Evolutionary conservation across 2,329 filamentous ascomycete genomes (phyloP), one percentile per base, ranked within the genome.

Genomic region (Rhytidhysteron rufulum): DNA sequence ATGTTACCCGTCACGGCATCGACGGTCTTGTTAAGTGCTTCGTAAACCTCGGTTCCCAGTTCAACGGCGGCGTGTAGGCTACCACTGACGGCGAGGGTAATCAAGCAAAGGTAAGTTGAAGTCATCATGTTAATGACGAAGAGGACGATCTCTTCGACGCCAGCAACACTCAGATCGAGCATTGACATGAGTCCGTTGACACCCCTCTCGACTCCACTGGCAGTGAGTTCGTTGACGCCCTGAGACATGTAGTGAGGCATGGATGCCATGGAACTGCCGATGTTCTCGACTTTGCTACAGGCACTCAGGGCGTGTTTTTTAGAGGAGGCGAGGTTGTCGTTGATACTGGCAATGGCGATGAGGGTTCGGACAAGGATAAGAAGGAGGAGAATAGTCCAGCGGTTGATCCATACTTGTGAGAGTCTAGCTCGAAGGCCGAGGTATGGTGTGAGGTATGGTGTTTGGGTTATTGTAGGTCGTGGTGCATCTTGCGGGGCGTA

Each of bases 371-470:
- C 79, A 38, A 98, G 82, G 41, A 97, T 83, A 39, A 98, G 81
- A 43, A 95, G 66, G 34, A 97, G 75, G 34, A 98, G 77, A 44
- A 97, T 75, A 29, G 93, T 97, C 93, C 93, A 98, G 67, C 87
- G 81, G 73, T 98, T 97, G 71, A 98, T 83, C 89, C 91, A 96
- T 66, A 94, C 78, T 73, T 98, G 93, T 38, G 93, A 97, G 56
- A 97, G 78, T 57, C 90, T 84, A 55, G 91, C 84, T 58, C 83
- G 82, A 60, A 96, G 81, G 55, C 90, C 89, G 48, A 98, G 85
- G 66, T 97, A 97, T 47, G 93, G 91, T 49, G 89, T 96, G 59
- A 86, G 77, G 60, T 80, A 80, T 63, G 79, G 79, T 65, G 80
- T 77, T 48, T 85, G 82, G 63, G 80, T 76, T 60, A 74, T 67